A percentile compares a stretch with the other conserved stretches of the same genome.
phyloP scores from a whole-genome alignment of 2,329 filamentous ascomycete species.

The Penicillium sp. region DNA sequence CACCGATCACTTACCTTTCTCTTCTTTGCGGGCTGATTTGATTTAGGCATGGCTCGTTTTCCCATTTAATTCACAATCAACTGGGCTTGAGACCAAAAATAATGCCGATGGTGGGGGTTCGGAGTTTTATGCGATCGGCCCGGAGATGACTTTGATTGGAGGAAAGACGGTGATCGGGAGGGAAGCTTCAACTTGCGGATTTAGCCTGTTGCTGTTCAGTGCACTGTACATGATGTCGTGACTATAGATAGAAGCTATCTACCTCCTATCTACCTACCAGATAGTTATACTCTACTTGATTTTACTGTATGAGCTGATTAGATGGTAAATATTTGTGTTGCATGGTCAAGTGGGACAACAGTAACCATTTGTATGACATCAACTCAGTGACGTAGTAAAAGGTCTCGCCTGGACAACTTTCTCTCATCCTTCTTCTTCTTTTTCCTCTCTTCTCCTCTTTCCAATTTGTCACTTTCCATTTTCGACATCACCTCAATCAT shows the following conservation, averaged over 20 bases:
- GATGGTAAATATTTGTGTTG: not conserved
- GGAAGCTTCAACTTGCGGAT: conserved; percentile 8
- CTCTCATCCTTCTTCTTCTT: not conserved
- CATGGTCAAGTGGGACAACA: not conserved
- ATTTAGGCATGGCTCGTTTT: conserved; percentile 33
- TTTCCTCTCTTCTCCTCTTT: not conserved
- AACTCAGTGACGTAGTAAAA: conserved; percentile 24
- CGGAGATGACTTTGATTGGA: conserved; percentile 9
- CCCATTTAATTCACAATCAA: conserved; percentile 11
- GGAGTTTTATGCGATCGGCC: conserved; percentile 23
- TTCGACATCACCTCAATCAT: conserved; percentile 11
- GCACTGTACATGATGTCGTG: too few species aligned
- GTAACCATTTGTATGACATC: conserved; percentile 30
- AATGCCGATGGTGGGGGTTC: conserved; percentile 2
- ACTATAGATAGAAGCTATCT: too few species aligned
- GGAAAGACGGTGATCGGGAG: conserved; percentile 20
- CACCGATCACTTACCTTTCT: conserved; percentile 30
- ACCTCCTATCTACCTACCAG: too few species aligned
- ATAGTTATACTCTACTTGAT: too few species aligned
- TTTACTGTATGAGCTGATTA: too few species aligned
- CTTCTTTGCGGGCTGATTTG: conserved; percentile 29
- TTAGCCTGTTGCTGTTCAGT: too few species aligned
- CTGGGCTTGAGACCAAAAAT: conserved; percentile 6
- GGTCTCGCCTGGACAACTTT: not conserved
- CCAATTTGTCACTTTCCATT: not conserved